A percentile compares a stretch with the other conserved stretches of the same genome.
phyloP scores from a whole-genome alignment of 345 rosid genomes.

The Anacardium occidentale region DNA sequence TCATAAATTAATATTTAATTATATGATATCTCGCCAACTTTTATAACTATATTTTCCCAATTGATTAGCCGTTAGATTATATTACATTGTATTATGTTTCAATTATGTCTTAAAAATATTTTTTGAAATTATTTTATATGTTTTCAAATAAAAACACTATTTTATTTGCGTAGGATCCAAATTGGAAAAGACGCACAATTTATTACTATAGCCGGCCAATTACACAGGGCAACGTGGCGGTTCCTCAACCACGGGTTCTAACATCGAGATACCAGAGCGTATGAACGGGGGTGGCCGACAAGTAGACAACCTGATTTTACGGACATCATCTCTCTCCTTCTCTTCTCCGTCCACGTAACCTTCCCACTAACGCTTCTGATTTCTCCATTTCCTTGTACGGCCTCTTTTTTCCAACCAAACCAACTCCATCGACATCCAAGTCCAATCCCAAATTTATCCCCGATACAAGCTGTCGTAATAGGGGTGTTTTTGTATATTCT shows the following conservation, averaged over 20 bases:
- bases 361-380: slow-evolving; percentile 27
- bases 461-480: not conserved
- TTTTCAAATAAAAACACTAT: too few species aligned
- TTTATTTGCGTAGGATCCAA: too few species aligned
- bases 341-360: slow-evolving; percentile 48
- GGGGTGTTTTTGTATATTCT: slow-evolving; percentile 19
- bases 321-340: slow-evolving; percentile 37
- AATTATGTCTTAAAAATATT: too few species aligned
- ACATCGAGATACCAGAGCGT: slow-evolving; percentile 34
- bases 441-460: not conserved
- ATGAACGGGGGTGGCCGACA: slow-evolving; percentile 82
- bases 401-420: not conserved
- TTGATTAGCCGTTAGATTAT: too few species aligned
- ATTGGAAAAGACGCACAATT: too few species aligned
- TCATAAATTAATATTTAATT: too few species aligned
- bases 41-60: too few species aligned
- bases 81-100: too few species aligned
- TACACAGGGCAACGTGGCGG: slow-evolving; percentile 39
- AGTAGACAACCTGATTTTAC: slow-evolving; percentile 55
- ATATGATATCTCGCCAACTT: too few species aligned
- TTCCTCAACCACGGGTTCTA: slow-evolving; percentile 32
- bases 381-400: slow-evolving; percentile 17
- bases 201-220: slow-evolving; percentile 29
- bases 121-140: too few species aligned
- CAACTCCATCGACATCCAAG: not conserved